These are phyloP conservation scores for Leptographium wingfieldii DNA, from an alignment of 2,329 filamentous ascomycete genomes.

Conservation along the genomic window DNA sequence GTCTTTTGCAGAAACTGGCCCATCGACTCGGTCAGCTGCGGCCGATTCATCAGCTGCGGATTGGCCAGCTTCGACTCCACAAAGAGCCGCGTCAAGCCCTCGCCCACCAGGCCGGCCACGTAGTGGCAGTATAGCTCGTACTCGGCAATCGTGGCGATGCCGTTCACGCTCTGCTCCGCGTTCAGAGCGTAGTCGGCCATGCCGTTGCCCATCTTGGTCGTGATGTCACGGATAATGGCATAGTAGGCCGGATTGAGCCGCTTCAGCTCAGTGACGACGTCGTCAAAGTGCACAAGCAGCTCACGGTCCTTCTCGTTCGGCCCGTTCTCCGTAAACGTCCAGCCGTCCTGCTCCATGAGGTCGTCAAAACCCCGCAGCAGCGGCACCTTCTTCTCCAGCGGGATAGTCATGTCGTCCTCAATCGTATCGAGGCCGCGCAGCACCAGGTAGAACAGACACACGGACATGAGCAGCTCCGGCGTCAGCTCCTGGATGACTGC, in stretches of 20 bases:
- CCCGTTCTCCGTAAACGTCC: slow-evolving; percentile 78
- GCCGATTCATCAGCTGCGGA: slow-evolving; percentile 64
- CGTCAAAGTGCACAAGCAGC: slow-evolving; percentile 82
- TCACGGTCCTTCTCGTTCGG: slow-evolving; percentile 91
- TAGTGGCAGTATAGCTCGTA: slow-evolving; percentile 98
- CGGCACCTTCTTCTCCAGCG: slow-evolving; percentile 70
- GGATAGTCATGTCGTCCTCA: slow-evolving; percentile 94
- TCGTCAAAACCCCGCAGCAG: slow-evolving; percentile 72
- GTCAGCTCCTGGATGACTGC: slow-evolving; percentile 93
- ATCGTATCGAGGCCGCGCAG: slow-evolving; percentile 94
- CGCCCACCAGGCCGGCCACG: slow-evolving; percentile 94
- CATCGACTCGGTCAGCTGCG: slow-evolving; percentile 85
- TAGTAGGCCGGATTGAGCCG: slow-evolving; percentile 76
- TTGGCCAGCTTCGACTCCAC: slow-evolving; percentile 81
- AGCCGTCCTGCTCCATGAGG: slow-evolving; percentile 69
- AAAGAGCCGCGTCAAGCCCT: slow-evolving; percentile 82
- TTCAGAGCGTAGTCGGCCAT: slow-evolving; percentile 95
- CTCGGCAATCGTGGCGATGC: slow-evolving; percentile 71
- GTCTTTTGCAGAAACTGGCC: slow-evolving; percentile 95
- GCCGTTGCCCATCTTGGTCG: slow-evolving; percentile 88
- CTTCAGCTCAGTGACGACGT: slow-evolving; percentile 75
- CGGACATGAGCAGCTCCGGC: slow-evolving; percentile 79
- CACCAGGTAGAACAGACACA: slow-evolving; percentile 82
- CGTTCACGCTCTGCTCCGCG: slow-evolving; percentile 65
- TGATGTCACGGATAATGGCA: slow-evolving; percentile 84